phyloP scores from a whole-genome alignment of 2,329 filamentous ascomycete genomes.

The Lecanoromycetidae sp. region DNA sequence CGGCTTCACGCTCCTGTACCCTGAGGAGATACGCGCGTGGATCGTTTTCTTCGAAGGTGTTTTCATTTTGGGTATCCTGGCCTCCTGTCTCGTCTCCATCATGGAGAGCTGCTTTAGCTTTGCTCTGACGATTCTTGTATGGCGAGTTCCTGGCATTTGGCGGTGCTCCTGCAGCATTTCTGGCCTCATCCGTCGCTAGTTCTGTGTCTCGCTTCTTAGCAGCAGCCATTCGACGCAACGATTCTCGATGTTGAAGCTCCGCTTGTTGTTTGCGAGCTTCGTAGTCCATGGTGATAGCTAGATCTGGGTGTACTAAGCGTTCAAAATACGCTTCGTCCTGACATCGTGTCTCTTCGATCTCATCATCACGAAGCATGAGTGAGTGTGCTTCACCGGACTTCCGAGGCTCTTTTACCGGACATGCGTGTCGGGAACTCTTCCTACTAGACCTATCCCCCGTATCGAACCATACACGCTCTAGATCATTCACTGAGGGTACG shows the following conservation, averaged over 20 bases:
- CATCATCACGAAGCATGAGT: slow-evolving; percentile 6
- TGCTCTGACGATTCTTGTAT: slow-evolving; percentile 16
- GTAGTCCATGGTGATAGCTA: slow-evolving; percentile 17
- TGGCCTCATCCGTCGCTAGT: too few relatives aligned
- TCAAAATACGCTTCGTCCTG: background rate
- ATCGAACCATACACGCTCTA: slow-evolving; percentile 15
- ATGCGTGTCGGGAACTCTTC: background rate
- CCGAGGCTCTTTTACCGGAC: background rate
- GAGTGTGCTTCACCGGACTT: background rate
- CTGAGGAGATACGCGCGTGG: slow-evolving; percentile 17
- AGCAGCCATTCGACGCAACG: slow-evolving; percentile 8
- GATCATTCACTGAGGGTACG: slow-evolving; percentile 14
- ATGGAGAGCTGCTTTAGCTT: slow-evolving; percentile 15
- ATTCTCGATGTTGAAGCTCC: slow-evolving; percentile 1
- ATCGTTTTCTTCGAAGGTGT: slow-evolving; percentile 8
- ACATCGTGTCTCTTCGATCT: background rate
- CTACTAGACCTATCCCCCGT: background rate
- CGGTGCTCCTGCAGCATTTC: background rate
- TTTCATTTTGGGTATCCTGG: too few relatives aligned
- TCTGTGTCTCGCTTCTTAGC: background rate
- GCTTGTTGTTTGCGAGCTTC: slow-evolving; percentile 17
- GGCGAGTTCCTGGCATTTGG: slow-evolving; percentile 9
- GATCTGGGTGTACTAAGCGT: slow-evolving; percentile 9
- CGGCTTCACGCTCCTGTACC: slow-evolving; percentile 1
- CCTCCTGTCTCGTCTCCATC: background rate